A percentile compares a stretch with the other conserved stretches of the same genome.
These are phyloP conservation scores for Globisporangium camurandrum DNA, from an alignment of 352 stramenopile genomes.

Conservation along the genomic window DNA sequence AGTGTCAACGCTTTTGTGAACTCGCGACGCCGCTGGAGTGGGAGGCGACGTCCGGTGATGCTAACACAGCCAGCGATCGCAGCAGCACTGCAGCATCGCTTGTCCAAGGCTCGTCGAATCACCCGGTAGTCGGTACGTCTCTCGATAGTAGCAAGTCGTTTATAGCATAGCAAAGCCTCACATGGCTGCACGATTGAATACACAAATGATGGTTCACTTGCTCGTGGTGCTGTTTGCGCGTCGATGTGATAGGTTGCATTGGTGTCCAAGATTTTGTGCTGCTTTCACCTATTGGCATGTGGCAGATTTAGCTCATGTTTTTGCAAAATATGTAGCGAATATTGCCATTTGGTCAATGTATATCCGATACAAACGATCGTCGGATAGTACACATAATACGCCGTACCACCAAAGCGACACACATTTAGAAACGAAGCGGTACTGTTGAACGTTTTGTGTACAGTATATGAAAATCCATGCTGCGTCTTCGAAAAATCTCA, in stretches of 20 bases:
- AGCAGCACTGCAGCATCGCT: background rate
- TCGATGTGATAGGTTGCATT: slow-evolving; percentile 66
- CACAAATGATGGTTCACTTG: background rate
- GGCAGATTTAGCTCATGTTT: too few relatives aligned
- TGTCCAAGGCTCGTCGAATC: slow-evolving; percentile 15
- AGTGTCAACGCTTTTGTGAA: slow-evolving; percentile 64
- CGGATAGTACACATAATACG: too few relatives aligned
- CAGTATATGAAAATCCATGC: too few relatives aligned
- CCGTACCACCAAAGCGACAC: too few relatives aligned
- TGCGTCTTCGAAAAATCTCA: too few relatives aligned
- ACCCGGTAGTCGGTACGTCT: slow-evolving; percentile 21
- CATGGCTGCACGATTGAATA: background rate
- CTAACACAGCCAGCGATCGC: background rate
- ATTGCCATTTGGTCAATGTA: too few relatives aligned
- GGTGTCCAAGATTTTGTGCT: slow-evolving; percentile 73
- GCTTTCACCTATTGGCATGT: slow-evolving; percentile 50
- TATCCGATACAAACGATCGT: too few relatives aligned
- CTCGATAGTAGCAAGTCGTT: too few relatives aligned
- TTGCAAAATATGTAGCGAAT: too few relatives aligned
- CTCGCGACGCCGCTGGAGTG: slow-evolving; percentile 59
- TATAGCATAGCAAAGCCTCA: background rate
- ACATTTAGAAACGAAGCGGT: too few relatives aligned
- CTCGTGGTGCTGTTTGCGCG: too few relatives aligned
- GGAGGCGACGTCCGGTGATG: slow-evolving; percentile 10
- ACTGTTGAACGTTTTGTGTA: too few relatives aligned